Evolutionary conservation across 495 filamentous ascomycete species (phyloP), one percentile per base, ranked within the genome.

Genomic region (Endocarpon pusillum): DNA sequence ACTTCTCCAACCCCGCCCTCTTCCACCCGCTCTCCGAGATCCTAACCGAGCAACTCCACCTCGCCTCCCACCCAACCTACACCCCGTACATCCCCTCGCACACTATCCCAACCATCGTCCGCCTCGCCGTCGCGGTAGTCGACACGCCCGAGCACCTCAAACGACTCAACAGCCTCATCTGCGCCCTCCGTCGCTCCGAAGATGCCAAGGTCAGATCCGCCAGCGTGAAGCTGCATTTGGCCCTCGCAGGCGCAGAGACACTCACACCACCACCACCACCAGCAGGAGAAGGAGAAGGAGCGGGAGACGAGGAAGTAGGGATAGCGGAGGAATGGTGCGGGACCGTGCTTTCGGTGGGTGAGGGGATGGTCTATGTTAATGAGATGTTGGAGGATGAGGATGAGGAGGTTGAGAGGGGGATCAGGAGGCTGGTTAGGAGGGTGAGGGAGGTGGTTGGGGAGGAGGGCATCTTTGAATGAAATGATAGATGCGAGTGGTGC

Each of bases 381-480:
- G 89, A 97, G 55, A 47, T 91, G 41, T 78, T 89, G 61, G 91
- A 97, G 53, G 89, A 97, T 52, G 89, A 93, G 42, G 83, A 94
- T 42, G 87, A 94, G 55, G 61, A 53, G 17, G 86, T 97, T 24
- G 89, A 94, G 63, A 59, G 73, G 43, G 87, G 94, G 60, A 81
- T 81, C 6, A 63, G 78, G 48, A 67, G 71, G 36, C 89, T 87
- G 83, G 81, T 94, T 40, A 71, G 75, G 54, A 68, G 64, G 53
- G 86, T 97, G 45, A 89, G 96, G 55, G 68, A 64, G 33, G 75
- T 86, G 20, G 54, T 94, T 29, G 89, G 89, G 6, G 83, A 92
- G 62, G 78, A 73, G 35, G 33, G 19, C 31, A 38, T 42, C 19
- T 42, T 36, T 50, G 42, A 53, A 49, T 41, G 41, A 44, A 37